These are phyloP conservation scores for Chlorella vulgaris DNA, from an alignment of 139 green algal species.

Conservation along the genomic window DNA sequence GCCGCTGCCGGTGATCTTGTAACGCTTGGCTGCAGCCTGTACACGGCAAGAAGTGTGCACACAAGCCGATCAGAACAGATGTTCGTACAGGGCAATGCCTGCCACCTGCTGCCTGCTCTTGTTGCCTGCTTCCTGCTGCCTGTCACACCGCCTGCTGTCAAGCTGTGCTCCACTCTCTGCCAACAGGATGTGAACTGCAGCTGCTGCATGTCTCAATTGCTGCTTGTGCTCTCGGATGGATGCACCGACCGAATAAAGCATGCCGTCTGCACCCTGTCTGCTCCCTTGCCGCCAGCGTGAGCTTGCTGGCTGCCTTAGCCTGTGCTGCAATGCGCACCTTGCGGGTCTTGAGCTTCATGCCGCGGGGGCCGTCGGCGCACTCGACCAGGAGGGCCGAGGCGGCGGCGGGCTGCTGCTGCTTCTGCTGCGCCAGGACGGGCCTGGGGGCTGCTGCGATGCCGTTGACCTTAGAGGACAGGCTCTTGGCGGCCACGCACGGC, in stretches of 20 bases:
- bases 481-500: slow-evolving; percentile 34
- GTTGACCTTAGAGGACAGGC: slow-evolving; percentile 47
- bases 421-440: slow-evolving; percentile 14
- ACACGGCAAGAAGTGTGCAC: background rate
- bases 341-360: slow-evolving; percentile 76
- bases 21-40: slow-evolving; percentile 85
- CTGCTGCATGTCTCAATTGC: too few species aligned
- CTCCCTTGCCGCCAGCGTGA: too few species aligned
- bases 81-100: too few species aligned
- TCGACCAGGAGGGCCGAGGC: slow-evolving; percentile 24
- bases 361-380: slow-evolving; percentile 43
- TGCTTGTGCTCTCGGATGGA: too few species aligned
- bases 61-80: too few species aligned
- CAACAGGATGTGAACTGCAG: too few species aligned
- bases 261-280: too few species aligned
- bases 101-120: too few species aligned
- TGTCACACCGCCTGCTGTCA: too few species aligned
- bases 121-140: too few species aligned
- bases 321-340: slow-evolving; percentile 53
- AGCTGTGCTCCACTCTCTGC: too few species aligned
- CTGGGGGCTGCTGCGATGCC: slow-evolving; percentile 49
- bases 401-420: slow-evolving; percentile 34
- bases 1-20: slow-evolving; percentile 81
- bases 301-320: background rate
- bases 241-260: too few species aligned